These are phyloP conservation scores for Pestalotiopsis sp. DNA, from an alignment of 2,329 filamentous ascomycete species.

Conservation along the genomic window DNA sequence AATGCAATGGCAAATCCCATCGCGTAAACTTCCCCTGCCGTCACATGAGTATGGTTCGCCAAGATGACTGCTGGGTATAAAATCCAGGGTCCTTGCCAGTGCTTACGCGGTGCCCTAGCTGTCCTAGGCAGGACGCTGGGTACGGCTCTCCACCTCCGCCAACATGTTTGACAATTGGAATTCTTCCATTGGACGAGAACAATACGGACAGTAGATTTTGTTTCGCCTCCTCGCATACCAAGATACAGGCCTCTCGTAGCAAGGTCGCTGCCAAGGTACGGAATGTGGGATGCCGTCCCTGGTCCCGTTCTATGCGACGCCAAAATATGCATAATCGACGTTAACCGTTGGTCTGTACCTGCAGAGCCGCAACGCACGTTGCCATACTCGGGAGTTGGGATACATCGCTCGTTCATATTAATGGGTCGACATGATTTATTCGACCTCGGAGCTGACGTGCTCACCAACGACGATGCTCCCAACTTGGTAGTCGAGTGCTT, in stretches of 20 bases:
- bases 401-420: neutral
- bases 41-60: neutral
- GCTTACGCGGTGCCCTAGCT: constrained; percentile 5
- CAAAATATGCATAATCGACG: neutral
- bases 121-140: neutral
- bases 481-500: neutral
- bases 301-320: neutral
- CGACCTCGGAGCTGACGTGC: neutral
- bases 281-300: neutral
- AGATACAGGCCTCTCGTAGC: neutral
- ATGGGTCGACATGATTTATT: neutral
- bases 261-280: neutral
- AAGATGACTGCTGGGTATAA: neutral
- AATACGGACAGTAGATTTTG: neutral
- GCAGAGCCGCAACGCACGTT: neutral
- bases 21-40: neutral
- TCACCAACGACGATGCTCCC: neutral
- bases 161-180: neutral
- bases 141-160: neutral
- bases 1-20: neutral
- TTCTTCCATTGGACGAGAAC: neutral
- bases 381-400: neutral
- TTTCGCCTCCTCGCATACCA: neutral
- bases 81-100: neutral
- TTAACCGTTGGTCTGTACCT: neutral